Evolutionary conservation across 1,284 basidiomycete genomes (phyloP).

Genomic region (Peniophora sp.): DNA sequence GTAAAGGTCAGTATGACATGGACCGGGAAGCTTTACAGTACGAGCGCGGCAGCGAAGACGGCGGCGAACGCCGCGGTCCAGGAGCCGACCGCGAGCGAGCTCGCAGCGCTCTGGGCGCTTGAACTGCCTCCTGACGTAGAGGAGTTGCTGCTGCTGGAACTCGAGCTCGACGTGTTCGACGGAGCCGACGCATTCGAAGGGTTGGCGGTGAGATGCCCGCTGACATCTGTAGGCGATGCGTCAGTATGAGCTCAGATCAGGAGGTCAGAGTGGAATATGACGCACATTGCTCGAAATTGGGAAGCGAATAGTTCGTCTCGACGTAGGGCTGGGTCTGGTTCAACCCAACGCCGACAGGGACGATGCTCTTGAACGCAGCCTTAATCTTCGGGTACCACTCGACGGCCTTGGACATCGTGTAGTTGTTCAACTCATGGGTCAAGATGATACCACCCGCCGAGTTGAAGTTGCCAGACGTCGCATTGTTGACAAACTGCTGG

Average conservation of each 20-base stretch:
- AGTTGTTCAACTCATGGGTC: conserved; percentile 41
- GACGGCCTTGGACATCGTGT: conserved; percentile 39
- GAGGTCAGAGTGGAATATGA: conserved; percentile 1
- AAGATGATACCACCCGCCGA: conserved; percentile 42
- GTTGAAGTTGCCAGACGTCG: conserved; percentile 31
- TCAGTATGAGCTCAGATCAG: neutral
- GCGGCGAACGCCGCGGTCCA: neutral
- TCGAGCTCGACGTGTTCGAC: neutral
- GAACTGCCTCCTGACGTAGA: neutral
- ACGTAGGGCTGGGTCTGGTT: conserved; percentile 42
- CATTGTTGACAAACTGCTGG: conserved; percentile 26
- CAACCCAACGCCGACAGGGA: conserved; percentile 38
- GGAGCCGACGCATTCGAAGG: neutral
- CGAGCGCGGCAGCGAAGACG: neutral
- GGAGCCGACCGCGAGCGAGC: neutral
- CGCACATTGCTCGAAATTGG: conserved; percentile 38
- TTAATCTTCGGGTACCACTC: conserved; percentile 33
- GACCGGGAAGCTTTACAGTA: neutral
- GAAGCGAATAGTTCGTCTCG: conserved; percentile 30
- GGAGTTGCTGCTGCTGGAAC: neutral
- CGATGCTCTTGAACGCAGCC: conserved; percentile 32
- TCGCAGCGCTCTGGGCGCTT: neutral
- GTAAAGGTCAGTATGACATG: neutral
- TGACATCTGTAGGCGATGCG: neutral
- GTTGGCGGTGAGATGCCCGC: neutral